Evolutionary conservation across 176 grass and related monocot species (phyloP).

Genomic region (Poa annua): DNA sequence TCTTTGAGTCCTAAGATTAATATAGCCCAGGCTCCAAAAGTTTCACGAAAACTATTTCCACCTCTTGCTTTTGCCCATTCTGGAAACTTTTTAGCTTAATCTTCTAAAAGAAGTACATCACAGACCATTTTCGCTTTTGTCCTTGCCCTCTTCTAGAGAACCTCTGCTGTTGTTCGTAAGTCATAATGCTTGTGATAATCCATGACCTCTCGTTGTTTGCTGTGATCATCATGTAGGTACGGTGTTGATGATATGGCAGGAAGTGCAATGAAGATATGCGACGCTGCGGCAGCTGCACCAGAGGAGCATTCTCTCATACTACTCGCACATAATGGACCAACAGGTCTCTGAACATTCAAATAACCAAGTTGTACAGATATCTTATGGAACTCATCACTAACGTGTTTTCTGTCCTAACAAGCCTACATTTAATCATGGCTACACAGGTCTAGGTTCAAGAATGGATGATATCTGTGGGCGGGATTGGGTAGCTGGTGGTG

Average conservation of each 20-base stretch:
- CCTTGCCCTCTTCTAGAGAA: not conserved
- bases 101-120: not conserved
- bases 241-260: slow-evolving; percentile 81
- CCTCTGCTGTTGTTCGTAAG: not conserved
- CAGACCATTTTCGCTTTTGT: not conserved
- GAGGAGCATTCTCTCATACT: slow-evolving; percentile 71
- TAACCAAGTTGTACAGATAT: not conserved
- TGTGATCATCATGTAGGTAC: slow-evolving; percentile 53
- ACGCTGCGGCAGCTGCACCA: slow-evolving; percentile 60
- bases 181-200: not conserved
- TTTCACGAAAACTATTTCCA: not conserved
- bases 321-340: slow-evolving; percentile 98
- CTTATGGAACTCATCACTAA: not conserved
- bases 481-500: slow-evolving; percentile 76
- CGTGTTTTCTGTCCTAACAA: slow-evolving; percentile 1
- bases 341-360: slow-evolving; percentile 56
- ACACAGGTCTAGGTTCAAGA: slow-evolving; percentile 78
- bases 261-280: slow-evolving; percentile 90
- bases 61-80: not conserved
- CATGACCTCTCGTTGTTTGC: not conserved
- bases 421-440: slow-evolving; percentile 5
- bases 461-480: slow-evolving; percentile 80
- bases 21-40: not conserved
- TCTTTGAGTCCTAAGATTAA: not conserved
- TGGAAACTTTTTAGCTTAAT: not conserved